A percentile compares a stretch with the other conserved stretches of the same genome.
These are phyloP conservation scores for Aspergillus diversus DNA, from an alignment of 495 filamentous ascomycete genomes.

Conservation along the genomic window DNA sequence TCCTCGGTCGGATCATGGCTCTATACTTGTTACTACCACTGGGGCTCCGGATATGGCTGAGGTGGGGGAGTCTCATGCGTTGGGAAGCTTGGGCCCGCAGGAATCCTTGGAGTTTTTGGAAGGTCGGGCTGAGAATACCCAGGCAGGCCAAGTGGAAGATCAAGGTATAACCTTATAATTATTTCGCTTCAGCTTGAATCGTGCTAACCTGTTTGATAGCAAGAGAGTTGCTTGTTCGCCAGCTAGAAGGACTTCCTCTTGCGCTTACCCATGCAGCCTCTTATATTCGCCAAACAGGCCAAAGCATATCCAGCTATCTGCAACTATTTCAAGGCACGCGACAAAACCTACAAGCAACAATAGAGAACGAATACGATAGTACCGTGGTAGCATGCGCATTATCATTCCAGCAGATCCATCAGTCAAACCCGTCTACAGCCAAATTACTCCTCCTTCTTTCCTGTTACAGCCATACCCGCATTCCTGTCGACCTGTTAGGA, in stretches of 20 bases:
- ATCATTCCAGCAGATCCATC: neutral
- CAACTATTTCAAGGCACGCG: neutral
- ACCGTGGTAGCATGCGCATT: neutral
- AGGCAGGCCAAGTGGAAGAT: neutral
- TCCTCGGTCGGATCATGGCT: neutral
- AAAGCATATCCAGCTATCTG: neutral
- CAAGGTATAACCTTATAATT: neutral
- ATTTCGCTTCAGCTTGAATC: neutral
- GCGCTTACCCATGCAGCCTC: neutral
- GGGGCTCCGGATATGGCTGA: neutral
- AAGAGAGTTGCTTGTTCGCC: neutral
- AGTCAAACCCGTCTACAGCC: neutral
- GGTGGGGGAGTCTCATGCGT: neutral
- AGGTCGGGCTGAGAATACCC: neutral
- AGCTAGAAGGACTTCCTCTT: neutral
- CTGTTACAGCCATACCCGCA: neutral
- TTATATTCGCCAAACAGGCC: neutral
- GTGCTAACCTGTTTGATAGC: neutral
- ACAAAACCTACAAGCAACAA: neutral
- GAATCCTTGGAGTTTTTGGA: neutral
- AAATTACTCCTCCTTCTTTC: neutral
- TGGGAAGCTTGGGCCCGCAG: neutral
- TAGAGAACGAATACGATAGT: neutral
- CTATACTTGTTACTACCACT: neutral
- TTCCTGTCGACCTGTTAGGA: neutral